These are phyloP conservation scores for Phytophthora litchii DNA, from an alignment of 352 stramenopile genomes.

Conservation along the genomic window DNA sequence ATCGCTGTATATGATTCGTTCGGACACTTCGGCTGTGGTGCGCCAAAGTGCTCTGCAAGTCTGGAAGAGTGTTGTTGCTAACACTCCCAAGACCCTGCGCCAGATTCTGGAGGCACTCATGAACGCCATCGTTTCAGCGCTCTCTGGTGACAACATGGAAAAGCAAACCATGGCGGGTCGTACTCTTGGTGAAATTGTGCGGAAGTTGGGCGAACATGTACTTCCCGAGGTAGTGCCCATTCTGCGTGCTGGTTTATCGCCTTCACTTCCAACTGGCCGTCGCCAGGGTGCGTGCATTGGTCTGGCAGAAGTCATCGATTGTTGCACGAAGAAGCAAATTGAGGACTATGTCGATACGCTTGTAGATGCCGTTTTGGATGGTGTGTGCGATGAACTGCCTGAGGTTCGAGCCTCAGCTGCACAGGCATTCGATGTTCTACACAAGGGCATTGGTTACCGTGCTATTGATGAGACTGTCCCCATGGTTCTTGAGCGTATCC, in stretches of 20 bases:
- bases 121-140: constrained; percentile 94
- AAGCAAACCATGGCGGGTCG: constrained; percentile 91
- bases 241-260: constrained; percentile 93
- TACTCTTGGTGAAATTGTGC: constrained; percentile 98
- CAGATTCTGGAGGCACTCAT: constrained; percentile 98
- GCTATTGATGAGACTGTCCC: constrained; percentile 98
- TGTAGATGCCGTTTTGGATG: constrained; percentile 97
- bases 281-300: constrained; percentile 97
- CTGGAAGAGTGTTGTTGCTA: constrained; percentile 99
- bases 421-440: constrained; percentile 97
- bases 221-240: constrained; percentile 98
- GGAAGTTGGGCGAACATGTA: constrained; percentile 99
- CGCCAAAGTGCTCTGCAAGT: constrained; percentile 96
- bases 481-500: constrained; percentile 94
- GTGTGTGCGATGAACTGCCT: constrained; percentile 94
- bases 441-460: constrained; percentile 94
- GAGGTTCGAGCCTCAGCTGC: constrained; percentile 93
- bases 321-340: constrained; percentile 95
- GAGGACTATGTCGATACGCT: constrained; percentile 97
- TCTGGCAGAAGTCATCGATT: constrained; percentile 97
- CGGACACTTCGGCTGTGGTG: constrained; percentile 96
- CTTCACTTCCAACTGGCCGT: constrained; percentile 65
- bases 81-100: constrained; percentile 96
- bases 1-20: constrained; percentile 98
- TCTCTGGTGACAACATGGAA: constrained; percentile 91